Conservation (phyloP, 2,329 filamentous ascomycete genomes). For the Diaporthe amygdali region DNA sequence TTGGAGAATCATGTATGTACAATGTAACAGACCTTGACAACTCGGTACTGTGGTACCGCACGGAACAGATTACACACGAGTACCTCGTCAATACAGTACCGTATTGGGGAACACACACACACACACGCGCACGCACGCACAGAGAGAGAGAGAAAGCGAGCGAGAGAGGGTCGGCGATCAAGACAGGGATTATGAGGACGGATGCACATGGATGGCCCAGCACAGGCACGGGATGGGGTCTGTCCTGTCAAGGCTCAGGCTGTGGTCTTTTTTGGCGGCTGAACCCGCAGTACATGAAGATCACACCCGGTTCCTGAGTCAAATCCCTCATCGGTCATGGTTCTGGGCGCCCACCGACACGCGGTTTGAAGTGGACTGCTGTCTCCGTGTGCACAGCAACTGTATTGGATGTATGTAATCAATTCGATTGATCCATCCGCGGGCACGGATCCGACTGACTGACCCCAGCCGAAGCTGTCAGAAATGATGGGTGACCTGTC, state of each 20-base stretch:
- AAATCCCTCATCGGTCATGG: slow-evolving; percentile 8
- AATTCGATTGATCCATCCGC: not conserved
- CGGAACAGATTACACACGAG: slow-evolving; percentile 8
- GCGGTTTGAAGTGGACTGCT: not conserved
- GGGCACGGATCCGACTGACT: slow-evolving; percentile 11
- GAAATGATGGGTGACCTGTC: slow-evolving; percentile 3
- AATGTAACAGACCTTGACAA: not conserved
- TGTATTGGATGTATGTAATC: not conserved
- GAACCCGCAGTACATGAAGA: slow-evolving; percentile 16
- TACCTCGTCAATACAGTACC: not conserved
- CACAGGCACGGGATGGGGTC: slow-evolving; percentile 5
- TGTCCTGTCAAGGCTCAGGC: slow-evolving; percentile 3
- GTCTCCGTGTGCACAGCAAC: not conserved
- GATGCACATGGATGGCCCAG: not conserved
- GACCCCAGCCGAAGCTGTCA: slow-evolving; percentile 5
- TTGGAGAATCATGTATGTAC: not conserved
- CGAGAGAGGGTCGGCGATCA: slow-evolving; percentile 3
- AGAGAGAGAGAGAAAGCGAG: too few species aligned
- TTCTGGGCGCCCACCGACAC: not conserved
- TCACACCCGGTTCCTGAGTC: slow-evolving; percentile 7
- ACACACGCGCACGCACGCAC: too few species aligned
- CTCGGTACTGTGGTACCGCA: slow-evolving; percentile 9
- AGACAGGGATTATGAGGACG: not conserved
- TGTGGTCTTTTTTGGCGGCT: not conserved
- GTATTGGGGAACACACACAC: not conserved